Evolutionary conservation across 306 rosid genomes (phyloP), one percentile per base, ranked within the genome.

Genomic region (Sophora flavescens): DNA sequence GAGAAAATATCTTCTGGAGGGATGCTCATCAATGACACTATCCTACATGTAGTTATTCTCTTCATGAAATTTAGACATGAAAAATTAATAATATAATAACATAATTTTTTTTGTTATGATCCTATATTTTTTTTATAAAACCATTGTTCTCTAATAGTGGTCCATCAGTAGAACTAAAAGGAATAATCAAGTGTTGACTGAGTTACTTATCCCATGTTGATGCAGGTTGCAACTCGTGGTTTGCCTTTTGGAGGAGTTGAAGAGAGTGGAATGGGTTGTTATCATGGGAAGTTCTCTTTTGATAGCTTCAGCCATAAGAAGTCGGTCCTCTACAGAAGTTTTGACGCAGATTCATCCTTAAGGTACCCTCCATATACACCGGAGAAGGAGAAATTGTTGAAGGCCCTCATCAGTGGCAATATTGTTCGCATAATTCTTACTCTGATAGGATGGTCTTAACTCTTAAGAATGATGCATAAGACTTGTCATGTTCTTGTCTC

Each of bases 161-260:
- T 70, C 63, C 39, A 51, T 50, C 52, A 33, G 10, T 38, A 36
- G 56, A 63, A 5, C 17, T 6, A 33, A 6, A 70, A 6, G 52
- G 10, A 32, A 70, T 15, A 6, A 22, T 18, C 35, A 56, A 9
- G 35, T 11, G 4, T 58, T 58, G 39, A 58, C 28, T 53, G 1
- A 53, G 3, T 35, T 5, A 15, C 47, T 35, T 13, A 63, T 63
- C 7, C 18, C 66, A 60, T 60, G 44, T 51, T 62, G 35, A 38
- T 80, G 84, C 87, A 92, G 97, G 88, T 90, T 63, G 88, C 86
- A n/a, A 70, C 80, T 15, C 56, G 50, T 0, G 92, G 96, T 5
- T 83, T 92, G 70, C 97, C 97, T 15, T 92, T 92, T 61, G 97
- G 97, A 82, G 97, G 97, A 69, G 93, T 92, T 2, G 97, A 83